A percentile compares a stretch with the other conserved stretches of the same genome.
Evolutionary conservation across 169 alveolate genomes (phyloP).

Genomic region (Cryptosporidium canis): DNA sequence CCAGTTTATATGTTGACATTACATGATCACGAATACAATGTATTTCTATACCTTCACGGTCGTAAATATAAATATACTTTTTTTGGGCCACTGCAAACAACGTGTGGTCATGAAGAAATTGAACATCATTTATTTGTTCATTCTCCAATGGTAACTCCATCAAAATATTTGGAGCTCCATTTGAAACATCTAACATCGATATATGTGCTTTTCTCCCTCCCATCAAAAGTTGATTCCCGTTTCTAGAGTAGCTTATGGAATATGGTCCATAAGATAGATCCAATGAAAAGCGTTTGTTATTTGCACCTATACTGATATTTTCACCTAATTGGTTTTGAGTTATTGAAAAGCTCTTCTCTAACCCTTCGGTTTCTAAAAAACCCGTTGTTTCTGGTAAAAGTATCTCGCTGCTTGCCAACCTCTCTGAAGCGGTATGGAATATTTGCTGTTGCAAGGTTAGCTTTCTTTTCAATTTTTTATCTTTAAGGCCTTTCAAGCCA

Average conservation of each 20-base stretch:
- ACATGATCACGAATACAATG: slow-evolving; percentile 89
- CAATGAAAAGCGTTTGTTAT: slow-evolving; percentile 81
- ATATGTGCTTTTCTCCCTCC: slow-evolving; percentile 95
- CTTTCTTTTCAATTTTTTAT: slow-evolving; percentile 43
- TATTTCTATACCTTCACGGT: slow-evolving; percentile 92
- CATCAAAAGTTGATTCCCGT: slow-evolving; percentile 89
- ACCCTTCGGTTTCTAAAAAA: slow-evolving; percentile 77
- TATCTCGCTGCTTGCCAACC: slow-evolving; percentile 53
- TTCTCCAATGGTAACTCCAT: slow-evolving; percentile 57
- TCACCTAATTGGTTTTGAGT: slow-evolving; percentile 74
- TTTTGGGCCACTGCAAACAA: slow-evolving; percentile 94
- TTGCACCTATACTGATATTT: slow-evolving; percentile 67
- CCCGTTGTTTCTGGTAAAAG: slow-evolving; percentile 62
- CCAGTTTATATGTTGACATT: slow-evolving; percentile 86
- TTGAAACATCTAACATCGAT: slow-evolving; percentile 88
- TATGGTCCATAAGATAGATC: slow-evolving; percentile 90
- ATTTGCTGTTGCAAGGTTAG: slow-evolving; percentile 17
- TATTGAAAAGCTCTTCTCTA: slow-evolving; percentile 75
- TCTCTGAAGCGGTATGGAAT: slow-evolving; percentile 57
- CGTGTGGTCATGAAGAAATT: slow-evolving; percentile 90
- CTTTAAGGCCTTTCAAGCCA: slow-evolving; percentile 39
- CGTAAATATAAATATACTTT: slow-evolving; percentile 91
- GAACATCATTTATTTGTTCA: slow-evolving; percentile 86
- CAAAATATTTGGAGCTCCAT: slow-evolving; percentile 75
- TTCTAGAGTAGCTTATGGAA: slow-evolving; percentile 86